A percentile compares a stretch with the other conserved stretches of the same genome.
Conservation (phyloP, 1,284 basidiomycete genomes). For the Tilletia indica region DNA sequence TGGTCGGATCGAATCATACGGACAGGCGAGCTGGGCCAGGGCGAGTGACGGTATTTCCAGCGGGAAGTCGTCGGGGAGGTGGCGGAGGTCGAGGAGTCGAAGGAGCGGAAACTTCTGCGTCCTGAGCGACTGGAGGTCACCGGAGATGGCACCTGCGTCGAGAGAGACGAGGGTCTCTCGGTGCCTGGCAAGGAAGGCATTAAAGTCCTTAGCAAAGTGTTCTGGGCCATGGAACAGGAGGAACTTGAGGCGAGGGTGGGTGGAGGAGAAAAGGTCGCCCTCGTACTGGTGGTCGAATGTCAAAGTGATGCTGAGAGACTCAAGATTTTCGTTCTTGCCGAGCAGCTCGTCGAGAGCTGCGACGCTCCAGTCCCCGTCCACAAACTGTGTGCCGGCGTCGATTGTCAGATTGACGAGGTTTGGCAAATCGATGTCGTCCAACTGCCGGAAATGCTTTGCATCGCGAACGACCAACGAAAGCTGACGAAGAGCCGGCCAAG, state of each 20-base stretch:
- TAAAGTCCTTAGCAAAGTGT: not conserved
- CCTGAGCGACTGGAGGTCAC: not conserved
- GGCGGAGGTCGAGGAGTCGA: not conserved
- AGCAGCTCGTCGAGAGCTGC: not conserved
- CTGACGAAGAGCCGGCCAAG: not conserved
- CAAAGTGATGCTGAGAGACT: not conserved
- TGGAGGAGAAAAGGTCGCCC: not conserved
- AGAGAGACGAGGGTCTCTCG: not conserved
- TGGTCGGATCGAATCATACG: not conserved
- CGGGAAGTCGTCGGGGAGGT: not conserved
- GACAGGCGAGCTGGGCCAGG: not conserved
- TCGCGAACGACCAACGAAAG: not conserved
- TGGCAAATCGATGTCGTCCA: slow-evolving; percentile 1
- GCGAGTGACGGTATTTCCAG: not conserved
- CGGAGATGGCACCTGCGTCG: not conserved
- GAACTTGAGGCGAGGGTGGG: not conserved
- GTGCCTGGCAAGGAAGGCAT: not conserved
- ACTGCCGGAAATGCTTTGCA: not conserved
- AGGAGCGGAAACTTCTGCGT: not conserved
- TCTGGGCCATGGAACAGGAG: not conserved
- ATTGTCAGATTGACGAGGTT: not conserved
- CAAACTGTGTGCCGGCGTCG: not conserved
- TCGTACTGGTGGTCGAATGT: not conserved
- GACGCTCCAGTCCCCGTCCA: not conserved
- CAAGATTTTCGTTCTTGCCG: not conserved